Percentiles rank a stretch among this genome's conserved stretches.
Evolutionary conservation across 768 basidiomycete genomes (phyloP).

Genomic region (Saitozyma podzolica): DNA sequence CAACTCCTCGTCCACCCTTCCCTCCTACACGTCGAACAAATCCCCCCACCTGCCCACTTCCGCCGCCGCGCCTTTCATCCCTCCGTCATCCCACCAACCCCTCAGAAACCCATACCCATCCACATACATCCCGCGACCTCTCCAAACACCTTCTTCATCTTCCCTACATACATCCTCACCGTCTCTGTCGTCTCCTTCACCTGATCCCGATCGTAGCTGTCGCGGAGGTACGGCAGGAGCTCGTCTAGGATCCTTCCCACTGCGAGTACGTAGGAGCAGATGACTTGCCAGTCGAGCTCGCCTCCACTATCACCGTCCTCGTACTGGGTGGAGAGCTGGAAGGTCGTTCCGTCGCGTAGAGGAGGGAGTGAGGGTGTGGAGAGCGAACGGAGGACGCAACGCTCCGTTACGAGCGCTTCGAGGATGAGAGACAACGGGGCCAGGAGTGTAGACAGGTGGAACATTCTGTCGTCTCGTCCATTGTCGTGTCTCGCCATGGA

Average conservation of each 20-base stretch:
- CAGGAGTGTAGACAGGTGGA: conserved; percentile 23
- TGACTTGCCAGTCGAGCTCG: conserved; percentile 30
- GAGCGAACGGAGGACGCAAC: conserved; percentile 14
- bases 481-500: no score
- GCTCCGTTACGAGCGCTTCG: conserved; percentile 39
- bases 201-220: conserved; percentile 9
- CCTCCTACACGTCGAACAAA: conserved; percentile 21
- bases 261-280: conserved; percentile 18
- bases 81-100: conserved; percentile 41
- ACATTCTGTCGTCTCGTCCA: neutral
- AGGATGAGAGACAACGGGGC: conserved; percentile 31
- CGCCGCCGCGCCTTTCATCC: conserved; percentile 34
- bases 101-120: conserved; percentile 35
- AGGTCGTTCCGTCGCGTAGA: conserved; percentile 9
- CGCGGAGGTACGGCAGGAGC: conserved; percentile 16
- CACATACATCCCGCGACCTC: conserved; percentile 41
- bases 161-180: conserved; percentile 33
- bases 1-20: no score
- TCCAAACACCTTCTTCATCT: conserved; percentile 44
- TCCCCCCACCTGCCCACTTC: conserved; percentile 44
- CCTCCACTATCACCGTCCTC: conserved; percentile 2
- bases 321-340: conserved; percentile 10
- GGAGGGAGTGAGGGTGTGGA: conserved; percentile 13
- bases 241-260: conserved; percentile 23
- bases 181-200: conserved; percentile 19